Conservation (phyloP, 345 rosid species). For the Populus alba region DNA sequence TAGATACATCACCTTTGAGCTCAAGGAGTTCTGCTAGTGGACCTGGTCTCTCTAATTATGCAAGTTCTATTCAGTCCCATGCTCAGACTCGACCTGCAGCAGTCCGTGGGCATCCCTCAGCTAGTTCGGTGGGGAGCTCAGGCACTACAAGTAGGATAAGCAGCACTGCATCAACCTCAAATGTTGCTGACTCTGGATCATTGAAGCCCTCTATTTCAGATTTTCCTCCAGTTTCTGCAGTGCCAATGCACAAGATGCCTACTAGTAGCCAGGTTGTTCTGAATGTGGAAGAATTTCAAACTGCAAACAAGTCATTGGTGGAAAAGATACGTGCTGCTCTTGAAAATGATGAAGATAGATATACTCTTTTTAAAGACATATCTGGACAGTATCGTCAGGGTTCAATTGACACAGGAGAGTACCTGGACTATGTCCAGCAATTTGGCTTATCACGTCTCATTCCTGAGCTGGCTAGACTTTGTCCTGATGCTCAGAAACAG, state of each 20-base stretch:
- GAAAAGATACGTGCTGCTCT: slow-evolving; percentile 75
- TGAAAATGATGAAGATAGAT: slow-evolving; percentile 64
- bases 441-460: slow-evolving; percentile 75
- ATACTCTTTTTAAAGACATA: slow-evolving; percentile 59
- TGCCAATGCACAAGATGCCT: slow-evolving; percentile 36
- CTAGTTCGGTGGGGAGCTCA: slow-evolving; percentile 33
- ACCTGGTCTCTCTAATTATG: slow-evolving; percentile 34
- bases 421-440: slow-evolving; percentile 62
- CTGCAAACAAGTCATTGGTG: slow-evolving; percentile 77
- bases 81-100: slow-evolving; percentile 27
- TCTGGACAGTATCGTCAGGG: slow-evolving; percentile 85
- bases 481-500: slow-evolving; percentile 81
- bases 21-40: slow-evolving; percentile 28
- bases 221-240: slow-evolving; percentile 80
- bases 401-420: slow-evolving; percentile 51
- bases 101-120: slow-evolving; percentile 23
- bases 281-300: slow-evolving; percentile 52
- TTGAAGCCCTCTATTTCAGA: slow-evolving; percentile 41
- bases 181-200: slow-evolving; percentile 46
- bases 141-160: slow-evolving; percentile 42
- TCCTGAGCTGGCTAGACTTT: slow-evolving; percentile 76
- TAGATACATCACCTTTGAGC: slow-evolving; percentile 18
- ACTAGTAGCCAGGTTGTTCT: slow-evolving; percentile 30
- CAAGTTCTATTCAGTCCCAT: slow-evolving; percentile 40
- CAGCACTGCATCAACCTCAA: slow-evolving; percentile 71